Evolutionary conservation across 345 rosid genomes (phyloP), one percentile per base, ranked within the genome.

Genomic region (Sonneratia alba): DNA sequence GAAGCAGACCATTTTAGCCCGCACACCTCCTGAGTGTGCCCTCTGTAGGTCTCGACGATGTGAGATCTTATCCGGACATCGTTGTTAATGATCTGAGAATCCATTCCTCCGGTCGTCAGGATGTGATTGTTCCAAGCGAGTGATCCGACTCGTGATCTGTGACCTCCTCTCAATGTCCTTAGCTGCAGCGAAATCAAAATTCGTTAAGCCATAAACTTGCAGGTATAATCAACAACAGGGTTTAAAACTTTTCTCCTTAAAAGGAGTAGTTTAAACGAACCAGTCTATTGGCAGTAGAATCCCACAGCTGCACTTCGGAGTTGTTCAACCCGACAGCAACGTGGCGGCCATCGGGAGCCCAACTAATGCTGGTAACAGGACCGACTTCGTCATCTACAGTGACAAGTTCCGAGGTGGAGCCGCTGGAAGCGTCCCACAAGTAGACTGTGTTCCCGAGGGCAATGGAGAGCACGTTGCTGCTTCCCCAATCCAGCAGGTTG

Each of bases 1-100:
- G 86, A 83, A 57, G 78, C 79, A 47, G 86, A 83, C 86, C 86
- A 83, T 72, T 80, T 83, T 7, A 80, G 73, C 57, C 86, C 86
- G 68, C 86, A 83, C 27, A 83, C 79, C 67, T 78, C 86, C 48
- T 80, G 86, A 2, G 68, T 70, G 74, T 83, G 82, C 14, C 83
- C 83, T 64, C 80, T 74, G 67, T 83, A 83, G 18, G 76, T 78
- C 49, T 80, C 83, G 42, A 80, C 79, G 61, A 80, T 76, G 80
- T 78, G 86, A 22, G 72, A 61, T 40, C 86, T 71, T 15, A 80
- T 62, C 72, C 86, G 71, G 69, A 83, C 86, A 68, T 83, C 86
- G 68, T 80, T 80, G 72, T 83, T 83, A 22, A 80, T 62, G 55
- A 83, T 76, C 56, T 40, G 77, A 7, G 78, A 75, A 48, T 83